These are phyloP conservation scores for Datisca glomerata DNA, from an alignment of 306 rosid genomes.

Conservation along the genomic window DNA sequence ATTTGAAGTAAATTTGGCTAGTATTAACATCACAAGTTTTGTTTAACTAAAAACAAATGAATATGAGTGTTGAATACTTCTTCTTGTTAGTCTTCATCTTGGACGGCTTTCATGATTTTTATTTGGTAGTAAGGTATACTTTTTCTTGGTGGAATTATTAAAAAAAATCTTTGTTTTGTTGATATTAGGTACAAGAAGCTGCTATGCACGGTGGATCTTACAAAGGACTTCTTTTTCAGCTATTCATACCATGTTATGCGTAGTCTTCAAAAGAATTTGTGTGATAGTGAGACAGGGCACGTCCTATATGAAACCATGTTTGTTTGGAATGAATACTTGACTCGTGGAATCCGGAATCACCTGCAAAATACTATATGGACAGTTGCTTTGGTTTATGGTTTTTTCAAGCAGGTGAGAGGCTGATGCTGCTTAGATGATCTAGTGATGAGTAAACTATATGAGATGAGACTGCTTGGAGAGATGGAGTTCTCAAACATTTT, in stretches of 20 bases:
- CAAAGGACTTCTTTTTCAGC: conserved; percentile 98
- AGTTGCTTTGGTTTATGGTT: conserved; percentile 84
- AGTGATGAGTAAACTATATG: no score
- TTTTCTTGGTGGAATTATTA: no score
- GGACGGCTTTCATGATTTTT: no score
- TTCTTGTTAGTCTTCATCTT: no score
- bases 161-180: no score
- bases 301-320: conserved; percentile 75
- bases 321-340: conserved; percentile 94
- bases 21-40: no score
- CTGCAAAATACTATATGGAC: conserved; percentile 83
- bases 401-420: conserved; percentile 74
- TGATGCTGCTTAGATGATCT: conserved; percentile 2
- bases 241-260: conserved; percentile 91
- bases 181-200: conserved; percentile 96
- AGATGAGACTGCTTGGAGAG: no score
- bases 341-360: conserved; percentile 76
- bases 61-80: no score
- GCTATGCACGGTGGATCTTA: conserved; percentile 91
- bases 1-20: no score
- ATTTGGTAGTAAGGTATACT: no score
- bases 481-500: not conserved
- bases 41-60: no score
- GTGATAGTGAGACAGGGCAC: conserved; percentile 38
- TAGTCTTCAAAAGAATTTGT: conserved; percentile 83